Evolutionary conservation across 768 basidiomycete species (phyloP).

Genomic region (Boletus vinaceobasis): DNA sequence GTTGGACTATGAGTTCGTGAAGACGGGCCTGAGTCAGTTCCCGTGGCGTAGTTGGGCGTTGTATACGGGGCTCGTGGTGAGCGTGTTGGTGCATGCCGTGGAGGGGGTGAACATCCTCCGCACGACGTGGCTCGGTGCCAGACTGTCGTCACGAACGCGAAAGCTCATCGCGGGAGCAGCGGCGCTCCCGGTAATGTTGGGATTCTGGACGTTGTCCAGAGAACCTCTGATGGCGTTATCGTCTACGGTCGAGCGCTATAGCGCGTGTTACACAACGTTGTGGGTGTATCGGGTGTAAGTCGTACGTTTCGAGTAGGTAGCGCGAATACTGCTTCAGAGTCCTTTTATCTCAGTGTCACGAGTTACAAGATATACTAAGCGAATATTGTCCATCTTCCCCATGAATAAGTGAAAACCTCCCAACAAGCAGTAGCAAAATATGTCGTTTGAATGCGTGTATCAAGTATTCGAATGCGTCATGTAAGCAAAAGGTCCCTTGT

Average conservation of each 20-base stretch:
- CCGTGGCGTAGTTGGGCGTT: constrained; percentile 59
- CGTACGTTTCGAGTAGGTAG: not conserved
- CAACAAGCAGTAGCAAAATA: no score
- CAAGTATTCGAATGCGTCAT: not conserved
- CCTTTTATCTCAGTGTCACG: not conserved
- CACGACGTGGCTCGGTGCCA: constrained; percentile 39
- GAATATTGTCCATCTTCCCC: not conserved
- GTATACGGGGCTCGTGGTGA: constrained; percentile 59
- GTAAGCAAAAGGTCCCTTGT: not conserved
- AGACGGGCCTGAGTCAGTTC: constrained; percentile 60
- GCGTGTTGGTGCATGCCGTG: constrained; percentile 55
- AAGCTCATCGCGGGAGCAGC: constrained; percentile 34
- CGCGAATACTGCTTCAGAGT: not conserved
- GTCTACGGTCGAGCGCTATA: constrained; percentile 48
- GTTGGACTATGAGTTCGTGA: constrained; percentile 82
- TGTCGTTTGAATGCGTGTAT: no score
- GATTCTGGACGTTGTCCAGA: constrained; percentile 48
- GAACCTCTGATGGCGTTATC: constrained; percentile 59
- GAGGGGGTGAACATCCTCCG: constrained; percentile 58
- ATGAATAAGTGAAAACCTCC: no score
- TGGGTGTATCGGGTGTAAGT: constrained; percentile 47
- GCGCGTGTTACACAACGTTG: constrained; percentile 44
- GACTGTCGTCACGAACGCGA: constrained; percentile 19
- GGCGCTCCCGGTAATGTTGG: constrained; percentile 52
- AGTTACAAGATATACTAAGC: not conserved